Percentiles rank a stretch among this genome's conserved stretches.
Evolutionary conservation across 225 moss, liverwort and hornwort genomes (phyloP).

Genomic region (Lunularia cruciata): DNA sequence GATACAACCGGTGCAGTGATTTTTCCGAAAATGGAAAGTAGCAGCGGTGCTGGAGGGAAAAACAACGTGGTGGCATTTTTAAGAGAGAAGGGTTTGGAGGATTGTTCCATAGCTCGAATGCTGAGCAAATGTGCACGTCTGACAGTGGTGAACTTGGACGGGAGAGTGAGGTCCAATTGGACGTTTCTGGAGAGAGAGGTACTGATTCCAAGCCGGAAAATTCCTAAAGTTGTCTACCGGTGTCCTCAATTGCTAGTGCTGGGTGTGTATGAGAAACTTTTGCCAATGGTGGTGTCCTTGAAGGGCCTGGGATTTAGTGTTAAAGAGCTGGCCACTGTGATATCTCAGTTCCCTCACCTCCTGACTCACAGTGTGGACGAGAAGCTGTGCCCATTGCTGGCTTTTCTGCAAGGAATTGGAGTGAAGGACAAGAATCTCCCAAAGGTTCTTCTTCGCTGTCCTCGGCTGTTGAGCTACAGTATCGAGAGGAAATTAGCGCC

Average conservation of each 20-base stretch:
- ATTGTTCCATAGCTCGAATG: slow-evolving; percentile 50
- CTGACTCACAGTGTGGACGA: slow-evolving; percentile 66
- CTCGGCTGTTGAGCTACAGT: slow-evolving; percentile 66
- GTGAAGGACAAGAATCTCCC: slow-evolving; percentile 47
- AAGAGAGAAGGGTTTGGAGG: slow-evolving; percentile 43
- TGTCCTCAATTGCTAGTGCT: slow-evolving; percentile 60
- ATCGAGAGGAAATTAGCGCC: slow-evolving; percentile 60
- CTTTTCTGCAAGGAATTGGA: slow-evolving; percentile 48
- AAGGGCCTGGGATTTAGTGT: slow-evolving; percentile 53
- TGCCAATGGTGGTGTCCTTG: slow-evolving; percentile 51
- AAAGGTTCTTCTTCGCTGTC: slow-evolving; percentile 60
- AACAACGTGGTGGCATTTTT: slow-evolving; percentile 39
- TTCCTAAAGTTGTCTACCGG: slow-evolving; percentile 46
- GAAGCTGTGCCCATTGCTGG: slow-evolving; percentile 61
- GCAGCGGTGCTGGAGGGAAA: not conserved
- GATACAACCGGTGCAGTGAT: no score
- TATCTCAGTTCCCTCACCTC: slow-evolving; percentile 55
- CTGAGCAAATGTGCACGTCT: slow-evolving; percentile 54
- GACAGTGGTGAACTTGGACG: slow-evolving; percentile 33
- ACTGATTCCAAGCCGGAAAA: slow-evolving; percentile 46
- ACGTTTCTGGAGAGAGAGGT: slow-evolving; percentile 49
- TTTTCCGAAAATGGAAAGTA: not conserved
- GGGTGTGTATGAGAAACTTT: slow-evolving; percentile 51
- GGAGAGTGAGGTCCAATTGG: slow-evolving; percentile 49
- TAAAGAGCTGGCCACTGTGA: slow-evolving; percentile 48